These are phyloP conservation scores for Teunomyces stri DNA, from an alignment of 805 yeast genomes.

Conservation along the genomic window DNA sequence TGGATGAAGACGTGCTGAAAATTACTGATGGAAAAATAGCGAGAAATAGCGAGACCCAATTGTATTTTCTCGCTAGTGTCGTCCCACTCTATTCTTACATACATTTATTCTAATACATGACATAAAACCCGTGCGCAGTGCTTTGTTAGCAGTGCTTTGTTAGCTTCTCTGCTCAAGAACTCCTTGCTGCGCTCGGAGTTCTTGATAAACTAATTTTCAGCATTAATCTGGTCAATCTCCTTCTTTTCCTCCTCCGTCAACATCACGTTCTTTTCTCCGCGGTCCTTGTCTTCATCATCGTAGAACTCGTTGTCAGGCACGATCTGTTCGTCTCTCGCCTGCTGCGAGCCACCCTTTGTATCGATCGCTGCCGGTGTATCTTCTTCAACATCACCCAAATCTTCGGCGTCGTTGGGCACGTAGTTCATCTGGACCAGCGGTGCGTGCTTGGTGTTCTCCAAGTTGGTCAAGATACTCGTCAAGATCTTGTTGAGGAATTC, in stretches of 20 bases:
- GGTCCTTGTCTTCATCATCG: constrained; percentile 55
- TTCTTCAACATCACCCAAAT: constrained; percentile 82
- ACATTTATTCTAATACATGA: not conserved
- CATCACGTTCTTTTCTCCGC: constrained; percentile 31
- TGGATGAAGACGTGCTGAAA: not conserved
- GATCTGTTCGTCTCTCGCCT: constrained; percentile 72
- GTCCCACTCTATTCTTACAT: too few species aligned
- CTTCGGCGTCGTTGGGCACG: constrained; percentile 87
- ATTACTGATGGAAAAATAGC: too few species aligned
- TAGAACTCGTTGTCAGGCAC: constrained; percentile 78
- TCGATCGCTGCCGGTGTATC: constrained; percentile 78
- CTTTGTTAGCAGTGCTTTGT: too few species aligned
- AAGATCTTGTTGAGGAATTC: constrained; percentile 86
- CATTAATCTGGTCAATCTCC: constrained; percentile 27
- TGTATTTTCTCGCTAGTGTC: too few species aligned
- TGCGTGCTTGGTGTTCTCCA: constrained; percentile 89
- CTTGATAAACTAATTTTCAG: not conserved
- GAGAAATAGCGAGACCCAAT: too few species aligned
- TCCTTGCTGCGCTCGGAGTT: too few species aligned
- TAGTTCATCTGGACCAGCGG: constrained; percentile 95
- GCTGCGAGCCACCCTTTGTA: constrained; percentile 86
- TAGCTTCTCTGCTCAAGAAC: not conserved
- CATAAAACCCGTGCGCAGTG: too few species aligned
- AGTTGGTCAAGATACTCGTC: constrained; percentile 69
- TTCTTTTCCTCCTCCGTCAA: constrained; percentile 38